A percentile compares a stretch with the other conserved stretches of the same genome.
Evolutionary conservation across 2,329 filamentous ascomycete species (phyloP).

Genomic region (Aphanocladium album): DNA sequence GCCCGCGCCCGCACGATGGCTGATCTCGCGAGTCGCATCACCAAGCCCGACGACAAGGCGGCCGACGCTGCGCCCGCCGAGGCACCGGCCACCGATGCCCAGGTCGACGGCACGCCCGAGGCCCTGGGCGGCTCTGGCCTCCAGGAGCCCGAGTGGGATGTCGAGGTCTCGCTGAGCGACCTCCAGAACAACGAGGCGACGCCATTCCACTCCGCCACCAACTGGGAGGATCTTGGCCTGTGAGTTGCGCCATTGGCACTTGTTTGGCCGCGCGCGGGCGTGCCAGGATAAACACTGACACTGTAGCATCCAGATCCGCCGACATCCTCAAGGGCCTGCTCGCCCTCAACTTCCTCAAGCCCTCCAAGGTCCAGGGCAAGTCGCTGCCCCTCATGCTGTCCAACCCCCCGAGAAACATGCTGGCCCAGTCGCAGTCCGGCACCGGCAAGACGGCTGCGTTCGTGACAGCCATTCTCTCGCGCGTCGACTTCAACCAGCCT

Average conservation of each 20-base stretch:
- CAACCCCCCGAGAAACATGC: slow-evolving; percentile 87
- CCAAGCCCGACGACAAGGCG: slow-evolving; percentile 34
- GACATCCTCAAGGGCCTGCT: slow-evolving; percentile 72
- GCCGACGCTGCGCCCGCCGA: slow-evolving; percentile 20
- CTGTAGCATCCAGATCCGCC: slow-evolving; percentile 25
- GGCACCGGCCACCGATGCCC: slow-evolving; percentile 24
- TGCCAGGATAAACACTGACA: neutral
- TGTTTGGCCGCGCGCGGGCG: neutral
- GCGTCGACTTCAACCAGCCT: slow-evolving; percentile 67
- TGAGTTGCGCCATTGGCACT: slow-evolving; percentile 44
- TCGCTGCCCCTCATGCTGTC: slow-evolving; percentile 83
- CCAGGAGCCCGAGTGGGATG: slow-evolving; percentile 73
- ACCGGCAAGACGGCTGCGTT: slow-evolving; percentile 98
- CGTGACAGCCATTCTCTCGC: slow-evolving; percentile 83
- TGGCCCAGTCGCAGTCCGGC: slow-evolving; percentile 97
- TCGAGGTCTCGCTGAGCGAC: slow-evolving; percentile 88
- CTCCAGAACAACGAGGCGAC: slow-evolving; percentile 81
- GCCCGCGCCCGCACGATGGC: slow-evolving; percentile 32
- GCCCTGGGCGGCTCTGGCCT: slow-evolving; percentile 46
- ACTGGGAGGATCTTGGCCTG: slow-evolving; percentile 83
- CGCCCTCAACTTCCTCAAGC: slow-evolving; percentile 83
- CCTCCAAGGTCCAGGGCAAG: slow-evolving; percentile 96
- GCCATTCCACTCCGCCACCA: slow-evolving; percentile 78
- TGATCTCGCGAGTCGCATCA: slow-evolving; percentile 48
- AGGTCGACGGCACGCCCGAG: slow-evolving; percentile 33